Evolutionary conservation across 768 basidiomycete genomes (phyloP).

Genomic region (Russula sp.): DNA sequence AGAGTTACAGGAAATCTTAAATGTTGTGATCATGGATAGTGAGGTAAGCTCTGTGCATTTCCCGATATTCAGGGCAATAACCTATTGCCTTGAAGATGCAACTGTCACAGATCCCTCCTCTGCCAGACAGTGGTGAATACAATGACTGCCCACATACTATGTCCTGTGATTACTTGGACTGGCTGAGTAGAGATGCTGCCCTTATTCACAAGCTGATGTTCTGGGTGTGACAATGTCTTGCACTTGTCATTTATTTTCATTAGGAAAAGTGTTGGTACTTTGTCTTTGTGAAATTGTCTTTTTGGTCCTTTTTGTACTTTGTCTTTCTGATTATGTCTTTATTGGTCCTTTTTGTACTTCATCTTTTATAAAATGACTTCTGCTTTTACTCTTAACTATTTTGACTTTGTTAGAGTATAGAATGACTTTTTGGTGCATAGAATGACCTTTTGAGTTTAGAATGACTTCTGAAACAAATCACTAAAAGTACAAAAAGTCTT

Average conservation of each 20-base stretch:
- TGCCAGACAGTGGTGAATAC: conserved; percentile 36
- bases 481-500: too few species aligned
- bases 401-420: too few species aligned
- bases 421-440: too few species aligned
- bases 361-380: too few species aligned
- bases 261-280: too few species aligned
- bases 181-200: conserved; percentile 24
- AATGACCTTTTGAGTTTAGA: too few species aligned
- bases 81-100: conserved; percentile 44
- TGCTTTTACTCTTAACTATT: too few species aligned
- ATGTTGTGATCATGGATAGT: conserved; percentile 55
- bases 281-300: too few species aligned
- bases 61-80: neutral
- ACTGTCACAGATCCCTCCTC: conserved; percentile 51
- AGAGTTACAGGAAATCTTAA: conserved; percentile 49
- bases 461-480: too few species aligned
- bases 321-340: too few species aligned
- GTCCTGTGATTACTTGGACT: conserved; percentile 24
- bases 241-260: neutral
- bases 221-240: conserved; percentile 21
- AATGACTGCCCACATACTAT: conserved; percentile 27
- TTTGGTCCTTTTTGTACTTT: too few species aligned
- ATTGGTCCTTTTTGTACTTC: too few species aligned
- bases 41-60: conserved; percentile 41
- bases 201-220: conserved; percentile 28